Percentiles rank a stretch among this genome's conserved stretches.
Conservation (phyloP, 2,329 filamentous ascomycete genomes). For the Verticillium nubilum region DNA sequence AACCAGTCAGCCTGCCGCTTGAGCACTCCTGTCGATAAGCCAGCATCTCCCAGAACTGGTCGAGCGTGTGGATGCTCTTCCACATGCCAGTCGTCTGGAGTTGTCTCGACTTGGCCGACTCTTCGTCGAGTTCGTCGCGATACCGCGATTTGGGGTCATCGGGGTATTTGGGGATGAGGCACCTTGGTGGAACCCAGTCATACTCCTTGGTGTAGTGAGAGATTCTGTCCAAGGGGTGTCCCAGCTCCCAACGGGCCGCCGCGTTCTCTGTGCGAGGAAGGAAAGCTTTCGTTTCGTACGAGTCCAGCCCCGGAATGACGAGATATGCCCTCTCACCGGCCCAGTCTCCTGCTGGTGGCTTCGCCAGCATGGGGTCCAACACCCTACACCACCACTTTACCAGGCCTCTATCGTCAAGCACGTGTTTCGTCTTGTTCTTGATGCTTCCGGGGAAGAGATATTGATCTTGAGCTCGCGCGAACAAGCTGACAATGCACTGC, state of each 20-base stretch:
- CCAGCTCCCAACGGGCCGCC: conserved; percentile 61
- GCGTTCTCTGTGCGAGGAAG: conserved; percentile 51
- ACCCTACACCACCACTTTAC: conserved; percentile 96
- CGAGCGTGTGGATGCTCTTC: conserved; percentile 76
- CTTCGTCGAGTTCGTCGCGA: conserved; percentile 81
- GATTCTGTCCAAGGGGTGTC: conserved; percentile 62
- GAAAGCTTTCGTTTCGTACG: conserved; percentile 73
- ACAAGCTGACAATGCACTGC: conserved; percentile 77
- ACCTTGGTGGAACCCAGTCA: conserved; percentile 66
- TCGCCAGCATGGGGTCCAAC: conserved; percentile 66
- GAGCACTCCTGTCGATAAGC: conserved; percentile 94
- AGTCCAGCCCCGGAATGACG: conserved; percentile 80
- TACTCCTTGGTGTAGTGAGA: conserved; percentile 57
- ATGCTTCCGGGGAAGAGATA: conserved; percentile 93
- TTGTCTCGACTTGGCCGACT: conserved; percentile 54
- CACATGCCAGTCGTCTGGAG: conserved; percentile 62
- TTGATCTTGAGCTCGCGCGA: conserved; percentile 86
- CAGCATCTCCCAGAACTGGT: conserved; percentile 99
- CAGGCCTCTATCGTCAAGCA: conserved; percentile 82
- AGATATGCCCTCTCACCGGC: conserved; percentile 67
- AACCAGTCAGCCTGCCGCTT: conserved; percentile 84
- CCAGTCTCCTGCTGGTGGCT: conserved; percentile 34
- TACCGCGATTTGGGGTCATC: conserved; percentile 94
- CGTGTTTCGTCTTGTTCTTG: conserved; percentile 79
- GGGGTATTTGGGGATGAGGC: conserved; percentile 83